A percentile compares a stretch with the other conserved stretches of the same genome.
Evolutionary conservation across 208 protist species (phyloP).

Genomic region (Leishmania turanica): DNA sequence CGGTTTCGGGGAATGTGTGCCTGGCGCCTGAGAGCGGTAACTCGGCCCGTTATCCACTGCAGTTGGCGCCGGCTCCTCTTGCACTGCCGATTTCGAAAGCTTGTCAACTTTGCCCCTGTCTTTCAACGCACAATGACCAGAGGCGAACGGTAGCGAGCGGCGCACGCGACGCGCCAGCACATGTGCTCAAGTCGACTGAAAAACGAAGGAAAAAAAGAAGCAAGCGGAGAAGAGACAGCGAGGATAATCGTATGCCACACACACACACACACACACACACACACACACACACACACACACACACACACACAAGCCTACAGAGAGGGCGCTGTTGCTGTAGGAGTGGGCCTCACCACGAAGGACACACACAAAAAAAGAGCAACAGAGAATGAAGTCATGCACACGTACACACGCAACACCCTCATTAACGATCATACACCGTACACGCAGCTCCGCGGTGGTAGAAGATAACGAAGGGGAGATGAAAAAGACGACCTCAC

Average conservation of each 20-base stretch:
- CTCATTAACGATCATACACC: neutral
- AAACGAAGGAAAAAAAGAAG: conserved; percentile 4
- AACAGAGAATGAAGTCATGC: neutral
- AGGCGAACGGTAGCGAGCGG: neutral
- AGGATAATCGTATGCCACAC: neutral
- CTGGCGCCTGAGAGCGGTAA: too few species aligned
- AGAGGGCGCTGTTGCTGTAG: neutral
- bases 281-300: neutral
- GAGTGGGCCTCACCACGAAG: neutral
- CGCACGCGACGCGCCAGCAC: neutral
- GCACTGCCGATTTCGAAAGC: neutral
- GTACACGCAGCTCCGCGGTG: neutral
- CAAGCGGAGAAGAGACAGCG: conserved; percentile 2
- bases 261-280: conserved; percentile 4
- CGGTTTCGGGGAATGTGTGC: too few species aligned
- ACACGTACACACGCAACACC: neutral
- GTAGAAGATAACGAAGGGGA: neutral
- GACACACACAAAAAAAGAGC: neutral
- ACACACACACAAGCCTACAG: neutral
- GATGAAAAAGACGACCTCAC: neutral
- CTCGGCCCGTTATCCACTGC: too few species aligned
- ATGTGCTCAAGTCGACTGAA: neutral
- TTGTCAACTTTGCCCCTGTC: neutral
- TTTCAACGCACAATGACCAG: neutral
- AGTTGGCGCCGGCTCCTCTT: too few species aligned